Percentiles rank a stretch among this genome's conserved stretches.
Evolutionary conservation across 306 rosid genomes (phyloP).

Genomic region (Echinosophora koreensis): DNA sequence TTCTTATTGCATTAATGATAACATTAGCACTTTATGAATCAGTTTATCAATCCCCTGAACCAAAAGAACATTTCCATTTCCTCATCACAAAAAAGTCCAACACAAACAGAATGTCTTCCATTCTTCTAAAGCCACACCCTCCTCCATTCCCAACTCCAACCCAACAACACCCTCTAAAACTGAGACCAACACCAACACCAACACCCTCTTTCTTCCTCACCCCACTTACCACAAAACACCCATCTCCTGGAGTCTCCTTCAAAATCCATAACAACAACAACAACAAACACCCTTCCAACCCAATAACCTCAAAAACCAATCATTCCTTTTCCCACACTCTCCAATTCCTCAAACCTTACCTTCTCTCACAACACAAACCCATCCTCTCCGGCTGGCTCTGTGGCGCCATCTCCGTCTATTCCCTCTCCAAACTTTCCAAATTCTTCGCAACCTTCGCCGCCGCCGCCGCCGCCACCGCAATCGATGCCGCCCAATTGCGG

Average conservation of each 20-base stretch:
- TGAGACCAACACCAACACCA: conserved; percentile 24
- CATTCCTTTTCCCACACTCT: conserved; percentile 47
- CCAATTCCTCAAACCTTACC: conserved; percentile 61
- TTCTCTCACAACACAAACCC: conserved; percentile 54
- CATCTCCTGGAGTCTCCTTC: conserved; percentile 10
- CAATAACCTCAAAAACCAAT: conserved; percentile 9
- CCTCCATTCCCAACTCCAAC: conserved; percentile 16
- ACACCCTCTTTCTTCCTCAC: background rate
- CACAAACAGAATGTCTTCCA: conserved; percentile 29
- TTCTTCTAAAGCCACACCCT: conserved; percentile 43
- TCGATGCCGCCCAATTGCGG: conserved; percentile 39
- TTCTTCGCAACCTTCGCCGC: conserved; percentile 54
- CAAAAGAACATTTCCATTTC: background rate
- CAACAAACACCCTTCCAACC: conserved; percentile 27
- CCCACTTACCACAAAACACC: conserved; percentile 8
- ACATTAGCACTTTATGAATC: too few species aligned
- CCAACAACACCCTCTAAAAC: background rate
- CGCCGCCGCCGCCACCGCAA: conserved; percentile 29
- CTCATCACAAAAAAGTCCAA: background rate
- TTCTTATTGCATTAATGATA: too few species aligned
- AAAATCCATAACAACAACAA: conserved; percentile 23
- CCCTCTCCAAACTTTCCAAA: conserved; percentile 62
- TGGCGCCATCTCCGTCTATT: conserved; percentile 69
- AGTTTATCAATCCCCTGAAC: background rate
- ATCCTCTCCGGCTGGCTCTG: conserved; percentile 84